Evolutionary conservation across 2,329 filamentous ascomycete genomes (phyloP).

Genomic region (Ophiostoma novo-ulmi): DNA sequence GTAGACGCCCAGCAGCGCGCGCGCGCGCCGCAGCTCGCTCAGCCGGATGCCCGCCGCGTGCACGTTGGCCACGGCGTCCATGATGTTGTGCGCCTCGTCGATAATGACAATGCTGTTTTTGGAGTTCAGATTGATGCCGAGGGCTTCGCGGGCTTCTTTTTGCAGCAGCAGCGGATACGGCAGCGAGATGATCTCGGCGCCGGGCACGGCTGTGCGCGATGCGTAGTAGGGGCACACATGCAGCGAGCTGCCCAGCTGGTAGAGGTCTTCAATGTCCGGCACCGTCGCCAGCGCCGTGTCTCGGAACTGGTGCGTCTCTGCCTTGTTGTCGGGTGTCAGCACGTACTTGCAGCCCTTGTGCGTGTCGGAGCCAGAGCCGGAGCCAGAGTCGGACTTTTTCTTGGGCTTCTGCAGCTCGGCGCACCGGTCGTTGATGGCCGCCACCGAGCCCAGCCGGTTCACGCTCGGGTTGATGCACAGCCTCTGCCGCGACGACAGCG

Average conservation of each 20-base stretch:
- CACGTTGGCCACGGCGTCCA: constrained; percentile 86
- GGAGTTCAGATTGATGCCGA: constrained; percentile 73
- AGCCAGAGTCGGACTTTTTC: constrained; percentile 40
- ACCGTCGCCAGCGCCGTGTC: constrained; percentile 79
- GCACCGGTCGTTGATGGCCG: constrained; percentile 90
- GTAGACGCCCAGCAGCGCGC: constrained; percentile 73
- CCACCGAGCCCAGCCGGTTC: constrained; percentile 60
- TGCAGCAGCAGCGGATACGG: constrained; percentile 90
- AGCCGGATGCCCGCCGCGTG: constrained; percentile 74
- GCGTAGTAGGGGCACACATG: constrained; percentile 94
- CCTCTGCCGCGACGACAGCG: constrained; percentile 80
- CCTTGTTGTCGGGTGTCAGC: constrained; percentile 69
- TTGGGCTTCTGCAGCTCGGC: constrained; percentile 79
- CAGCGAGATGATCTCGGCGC: constrained; percentile 83
- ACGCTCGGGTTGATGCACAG: constrained; percentile 87
- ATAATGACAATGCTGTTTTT: constrained; percentile 81
- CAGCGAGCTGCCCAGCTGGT: constrained; percentile 68
- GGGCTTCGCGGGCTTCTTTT: constrained; percentile 76
- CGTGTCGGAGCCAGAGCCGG: neutral
- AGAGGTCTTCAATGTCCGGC: constrained; percentile 89
- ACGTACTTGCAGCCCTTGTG: constrained; percentile 59
- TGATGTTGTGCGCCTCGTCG: constrained; percentile 95
- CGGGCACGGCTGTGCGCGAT: constrained; percentile 74
- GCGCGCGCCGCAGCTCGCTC: constrained; percentile 64
- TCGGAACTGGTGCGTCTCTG: constrained; percentile 71